Evolutionary conservation across 768 basidiomycete species (phyloP).

Genomic region (Nidularia pulvinata): DNA sequence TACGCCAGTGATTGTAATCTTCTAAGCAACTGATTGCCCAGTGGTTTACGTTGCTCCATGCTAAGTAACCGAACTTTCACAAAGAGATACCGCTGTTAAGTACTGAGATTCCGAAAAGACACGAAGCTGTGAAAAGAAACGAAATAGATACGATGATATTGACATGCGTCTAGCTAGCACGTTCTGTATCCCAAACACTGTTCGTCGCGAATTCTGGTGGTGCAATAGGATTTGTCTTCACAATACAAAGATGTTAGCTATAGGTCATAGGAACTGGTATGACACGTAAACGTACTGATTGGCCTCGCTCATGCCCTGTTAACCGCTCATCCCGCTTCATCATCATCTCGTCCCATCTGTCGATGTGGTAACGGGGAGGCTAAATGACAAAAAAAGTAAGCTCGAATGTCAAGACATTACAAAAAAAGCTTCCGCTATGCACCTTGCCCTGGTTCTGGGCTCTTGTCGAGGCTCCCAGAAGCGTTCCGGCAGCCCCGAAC

Average conservation of each 20-base stretch:
- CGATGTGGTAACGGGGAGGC: constrained; percentile 85
- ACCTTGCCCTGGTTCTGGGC: constrained; percentile 94
- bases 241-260: neutral
- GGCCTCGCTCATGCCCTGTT: constrained; percentile 86
- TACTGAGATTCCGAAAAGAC: too few species aligned
- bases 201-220: constrained; percentile 72
- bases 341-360: constrained; percentile 96
- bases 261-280: neutral
- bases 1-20: too few species aligned
- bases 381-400: too few species aligned
- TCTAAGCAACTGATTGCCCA: too few species aligned
- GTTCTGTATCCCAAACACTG: constrained; percentile 74
- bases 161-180: constrained; percentile 28
- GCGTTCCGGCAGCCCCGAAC: constrained; percentile 91
- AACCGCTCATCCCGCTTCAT: constrained; percentile 88
- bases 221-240: constrained; percentile 65
- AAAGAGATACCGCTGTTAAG: too few species aligned
- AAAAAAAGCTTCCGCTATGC: constrained; percentile 1
- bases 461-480: constrained; percentile 75
- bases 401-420: constrained; percentile 1
- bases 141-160: neutral
- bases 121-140: neutral
- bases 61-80: too few species aligned
- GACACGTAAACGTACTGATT: constrained; percentile 60
- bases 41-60: too few species aligned